Conservation (phyloP, 2,329 filamentous ascomycete species). For the Aspergillaceae sp. region DNA sequence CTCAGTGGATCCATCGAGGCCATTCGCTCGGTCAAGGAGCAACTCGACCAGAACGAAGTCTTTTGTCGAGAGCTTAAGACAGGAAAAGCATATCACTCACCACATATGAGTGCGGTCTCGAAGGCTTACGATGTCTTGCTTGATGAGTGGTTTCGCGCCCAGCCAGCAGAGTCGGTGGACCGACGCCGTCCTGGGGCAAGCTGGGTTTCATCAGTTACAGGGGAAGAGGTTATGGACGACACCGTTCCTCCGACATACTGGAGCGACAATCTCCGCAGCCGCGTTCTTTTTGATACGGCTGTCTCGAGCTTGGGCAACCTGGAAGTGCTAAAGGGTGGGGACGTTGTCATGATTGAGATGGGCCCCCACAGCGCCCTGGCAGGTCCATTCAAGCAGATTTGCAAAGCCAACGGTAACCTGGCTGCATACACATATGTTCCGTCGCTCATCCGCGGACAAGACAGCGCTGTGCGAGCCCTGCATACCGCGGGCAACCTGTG, state of each 20-base stretch:
- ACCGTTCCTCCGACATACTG: conserved; percentile 20
- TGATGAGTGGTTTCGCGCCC: neutral
- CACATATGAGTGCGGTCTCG: conserved; percentile 27
- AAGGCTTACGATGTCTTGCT: conserved; percentile 11
- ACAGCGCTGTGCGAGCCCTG: neutral
- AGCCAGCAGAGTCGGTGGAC: neutral
- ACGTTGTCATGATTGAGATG: conserved; percentile 12
- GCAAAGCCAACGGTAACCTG: neutral
- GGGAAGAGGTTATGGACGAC: conserved; percentile 19
- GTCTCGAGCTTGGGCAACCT: neutral
- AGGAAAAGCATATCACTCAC: conserved; percentile 36
- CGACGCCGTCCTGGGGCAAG: conserved; percentile 6
- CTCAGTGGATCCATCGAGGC: conserved; percentile 3
- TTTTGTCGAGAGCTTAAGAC: conserved; percentile 16
- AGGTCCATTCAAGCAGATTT: conserved; percentile 20
- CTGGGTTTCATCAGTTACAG: conserved; percentile 4
- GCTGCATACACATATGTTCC: neutral
- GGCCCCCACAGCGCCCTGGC: conserved; percentile 31
- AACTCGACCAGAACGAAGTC: conserved; percentile 1
- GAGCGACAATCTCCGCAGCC: conserved; percentile 21
- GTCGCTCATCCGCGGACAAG: neutral
- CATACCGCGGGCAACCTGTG: neutral
- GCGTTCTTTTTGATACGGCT: neutral
- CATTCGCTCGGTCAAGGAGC: conserved; percentile 1
- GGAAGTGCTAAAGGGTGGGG: neutral